These are phyloP conservation scores for Saururus chinensis DNA, from an alignment of 164 flowering plant species.

Conservation along the genomic window DNA sequence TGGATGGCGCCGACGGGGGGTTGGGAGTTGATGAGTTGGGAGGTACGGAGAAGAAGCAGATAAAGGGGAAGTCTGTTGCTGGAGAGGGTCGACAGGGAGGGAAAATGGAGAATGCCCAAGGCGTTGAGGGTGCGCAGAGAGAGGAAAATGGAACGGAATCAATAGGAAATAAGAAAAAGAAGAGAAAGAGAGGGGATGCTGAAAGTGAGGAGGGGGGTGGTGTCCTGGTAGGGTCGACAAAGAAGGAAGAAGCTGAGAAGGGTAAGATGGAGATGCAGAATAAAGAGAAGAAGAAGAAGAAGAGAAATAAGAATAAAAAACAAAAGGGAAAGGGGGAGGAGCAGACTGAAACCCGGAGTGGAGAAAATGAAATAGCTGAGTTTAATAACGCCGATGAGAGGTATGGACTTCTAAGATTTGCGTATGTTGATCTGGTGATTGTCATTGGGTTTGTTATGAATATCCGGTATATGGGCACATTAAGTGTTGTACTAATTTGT, in stretches of 20 bases:
- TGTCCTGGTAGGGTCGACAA: too few relatives aligned
- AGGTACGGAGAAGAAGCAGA: slow-evolving; percentile 10
- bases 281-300: slow-evolving; percentile 8
- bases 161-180: not conserved
- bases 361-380: slow-evolving; percentile 13
- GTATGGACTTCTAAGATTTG: not conserved
- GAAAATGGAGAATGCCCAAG: too few relatives aligned
- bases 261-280: slow-evolving; percentile 7
- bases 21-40: not conserved
- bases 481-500: too few relatives aligned
- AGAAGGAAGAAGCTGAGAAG: not conserved
- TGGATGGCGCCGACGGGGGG: slow-evolving; percentile 7
- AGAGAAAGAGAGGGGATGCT: slow-evolving; percentile 18
- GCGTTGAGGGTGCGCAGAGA: too few relatives aligned
- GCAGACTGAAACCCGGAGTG: slow-evolving; percentile 12
- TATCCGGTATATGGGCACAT: not conserved
- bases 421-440: too few relatives aligned
- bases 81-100: not conserved
- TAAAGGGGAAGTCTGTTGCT: not conserved
- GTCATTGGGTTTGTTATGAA: not conserved
- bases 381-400: slow-evolving; percentile 2
- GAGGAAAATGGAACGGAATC: not conserved
- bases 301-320: slow-evolving; percentile 19
- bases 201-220: slow-evolving; percentile 10
- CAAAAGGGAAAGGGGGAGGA: slow-evolving; percentile 12